phyloP scores from a whole-genome alignment of 75 land plant genomes.

The Sequoiadendron giganteum region DNA sequence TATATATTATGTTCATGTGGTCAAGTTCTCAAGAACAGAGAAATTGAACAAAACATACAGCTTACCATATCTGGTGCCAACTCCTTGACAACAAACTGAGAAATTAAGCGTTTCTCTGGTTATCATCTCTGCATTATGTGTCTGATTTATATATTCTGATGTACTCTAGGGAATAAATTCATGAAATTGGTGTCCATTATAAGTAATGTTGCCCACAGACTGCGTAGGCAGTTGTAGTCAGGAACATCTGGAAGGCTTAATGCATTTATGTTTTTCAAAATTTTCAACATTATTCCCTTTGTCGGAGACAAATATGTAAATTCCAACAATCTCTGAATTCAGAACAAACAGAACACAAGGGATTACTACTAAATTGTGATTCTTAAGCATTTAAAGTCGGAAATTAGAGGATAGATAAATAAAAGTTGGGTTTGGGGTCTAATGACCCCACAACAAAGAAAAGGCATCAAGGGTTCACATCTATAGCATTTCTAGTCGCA shows the following conservation, averaged over 20 bases:
- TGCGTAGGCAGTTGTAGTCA: conserved; percentile 9
- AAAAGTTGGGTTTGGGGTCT: neutral
- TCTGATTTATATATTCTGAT: conserved; percentile 69
- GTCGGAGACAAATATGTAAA: conserved; percentile 17
- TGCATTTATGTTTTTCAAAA: conserved; percentile 25
- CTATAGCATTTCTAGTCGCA: conserved; percentile 15
- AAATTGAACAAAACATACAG: conserved; percentile 8
- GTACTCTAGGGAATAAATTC: conserved; percentile 68
- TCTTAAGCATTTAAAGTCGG: neutral
- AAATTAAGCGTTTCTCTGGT: conserved; percentile 80
- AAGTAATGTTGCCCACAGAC: conserved; percentile 57
- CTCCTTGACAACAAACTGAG: conserved; percentile 81
- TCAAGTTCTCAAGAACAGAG: neutral
- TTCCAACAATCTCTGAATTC: conserved; percentile 7
- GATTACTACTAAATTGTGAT: neutral
- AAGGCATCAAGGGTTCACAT: conserved; percentile 15
- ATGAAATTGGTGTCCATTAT: conserved; percentile 57
- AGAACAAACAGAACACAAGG: neutral
- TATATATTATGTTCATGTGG: neutral
- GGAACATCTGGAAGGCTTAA: conserved; percentile 24
- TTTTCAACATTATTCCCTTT: conserved; percentile 21
- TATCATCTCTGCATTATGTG: conserved; percentile 72
- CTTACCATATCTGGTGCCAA: conserved; percentile 48
- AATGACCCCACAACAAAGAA: neutral
- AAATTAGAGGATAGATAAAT: neutral